A percentile compares a stretch with the other conserved stretches of the same genome.
Conservation (phyloP, 805 yeast genomes). For the Saccharomycopsis olivae region DNA sequence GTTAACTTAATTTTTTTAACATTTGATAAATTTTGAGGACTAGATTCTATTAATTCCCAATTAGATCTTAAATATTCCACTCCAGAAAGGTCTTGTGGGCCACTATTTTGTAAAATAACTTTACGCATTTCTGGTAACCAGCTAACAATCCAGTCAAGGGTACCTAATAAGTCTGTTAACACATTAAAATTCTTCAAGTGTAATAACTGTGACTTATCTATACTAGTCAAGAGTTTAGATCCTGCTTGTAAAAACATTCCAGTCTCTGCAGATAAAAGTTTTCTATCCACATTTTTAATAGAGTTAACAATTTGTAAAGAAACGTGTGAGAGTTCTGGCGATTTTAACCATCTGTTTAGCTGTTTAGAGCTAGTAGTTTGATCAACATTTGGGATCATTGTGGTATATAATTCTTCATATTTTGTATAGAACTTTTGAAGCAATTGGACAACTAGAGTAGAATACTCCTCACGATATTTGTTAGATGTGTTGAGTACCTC, state of each 20-base stretch:
- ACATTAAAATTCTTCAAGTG: constrained; percentile 42
- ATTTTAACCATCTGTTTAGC: constrained; percentile 23
- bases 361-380: constrained; percentile 20
- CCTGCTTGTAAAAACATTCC: constrained; percentile 23
- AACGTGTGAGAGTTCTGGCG: constrained; percentile 23
- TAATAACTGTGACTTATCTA: constrained; percentile 41
- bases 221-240: constrained; percentile 22
- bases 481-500: constrained; percentile 49
- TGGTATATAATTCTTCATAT: constrained; percentile 25
- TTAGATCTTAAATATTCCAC: constrained; percentile 10
- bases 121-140: constrained; percentile 53
- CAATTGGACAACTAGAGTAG: constrained; percentile 32
- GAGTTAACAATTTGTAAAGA: constrained; percentile 26
- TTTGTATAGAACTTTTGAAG: constrained; percentile 27
- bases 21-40: constrained; percentile 10
- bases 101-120: constrained; percentile 18
- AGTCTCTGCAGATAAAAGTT: constrained; percentile 23
- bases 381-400: constrained; percentile 19
- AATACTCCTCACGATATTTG: constrained; percentile 45
- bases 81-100: neutral
- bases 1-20: constrained; percentile 7
- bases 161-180: constrained; percentile 41
- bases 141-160: constrained; percentile 43
- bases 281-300: constrained; percentile 14
- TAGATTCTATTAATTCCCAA: constrained; percentile 17